phyloP scores from a whole-genome alignment of 441 rosid species.

The Jatropha podagrica region DNA sequence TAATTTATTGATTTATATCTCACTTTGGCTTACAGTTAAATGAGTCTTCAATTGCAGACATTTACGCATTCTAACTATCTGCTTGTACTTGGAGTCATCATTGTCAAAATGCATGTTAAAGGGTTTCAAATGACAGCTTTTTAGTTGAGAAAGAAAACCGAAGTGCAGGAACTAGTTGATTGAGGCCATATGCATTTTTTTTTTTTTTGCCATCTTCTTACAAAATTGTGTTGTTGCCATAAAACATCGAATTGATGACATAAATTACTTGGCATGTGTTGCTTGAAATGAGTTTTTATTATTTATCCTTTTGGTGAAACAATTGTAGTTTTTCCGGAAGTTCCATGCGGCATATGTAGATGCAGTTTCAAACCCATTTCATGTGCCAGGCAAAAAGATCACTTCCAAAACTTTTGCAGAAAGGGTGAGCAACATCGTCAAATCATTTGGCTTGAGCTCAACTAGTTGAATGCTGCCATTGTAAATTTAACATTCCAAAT shows the following conservation, averaged over 20 bases:
- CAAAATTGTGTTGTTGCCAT: not conserved
- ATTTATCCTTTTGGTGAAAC: not conserved
- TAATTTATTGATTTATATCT: not conserved
- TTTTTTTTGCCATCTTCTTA: not conserved
- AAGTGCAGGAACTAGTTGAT: not conserved
- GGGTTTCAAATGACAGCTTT: not conserved
- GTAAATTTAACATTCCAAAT: slow-evolving; percentile 10
- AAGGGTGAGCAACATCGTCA: slow-evolving; percentile 76
- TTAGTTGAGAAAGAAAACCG: not conserved
- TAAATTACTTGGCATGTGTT: not conserved
- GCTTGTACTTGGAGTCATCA: not conserved
- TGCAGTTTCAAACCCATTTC: slow-evolving; percentile 94
- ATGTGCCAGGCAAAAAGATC: slow-evolving; percentile 89
- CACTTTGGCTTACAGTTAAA: not conserved
- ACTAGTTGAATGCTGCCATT: slow-evolving; percentile 30
- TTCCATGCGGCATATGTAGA: slow-evolving; percentile 93
- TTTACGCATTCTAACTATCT: not conserved
- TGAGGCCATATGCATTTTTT: not conserved
- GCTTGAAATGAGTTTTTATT: not conserved
- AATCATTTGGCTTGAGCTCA: slow-evolving; percentile 78
- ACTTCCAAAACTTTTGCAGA: slow-evolving; percentile 81
- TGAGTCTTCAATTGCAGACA: not conserved
- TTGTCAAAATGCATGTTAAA: not conserved
- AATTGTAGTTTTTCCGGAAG: slow-evolving; percentile 68
- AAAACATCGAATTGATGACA: not conserved